A percentile compares a stretch with the other conserved stretches of the same genome.
phyloP scores from a whole-genome alignment of 306 rosid genomes.

The Morella rubra region DNA sequence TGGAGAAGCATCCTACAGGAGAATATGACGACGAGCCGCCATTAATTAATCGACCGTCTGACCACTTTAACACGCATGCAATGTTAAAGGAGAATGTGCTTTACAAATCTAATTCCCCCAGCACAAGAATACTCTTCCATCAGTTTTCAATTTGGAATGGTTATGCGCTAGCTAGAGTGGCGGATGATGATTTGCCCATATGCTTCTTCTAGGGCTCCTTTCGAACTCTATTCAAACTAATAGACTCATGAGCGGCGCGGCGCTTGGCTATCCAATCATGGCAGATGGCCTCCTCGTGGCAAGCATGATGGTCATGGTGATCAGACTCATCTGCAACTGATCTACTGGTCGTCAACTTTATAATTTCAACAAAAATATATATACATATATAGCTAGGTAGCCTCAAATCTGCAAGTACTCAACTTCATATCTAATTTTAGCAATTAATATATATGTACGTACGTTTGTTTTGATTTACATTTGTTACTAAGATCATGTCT shows the following conservation, averaged over 20 bases:
- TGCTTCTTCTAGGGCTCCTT: slow-evolving; percentile 34
- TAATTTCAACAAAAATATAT: too few relatives aligned
- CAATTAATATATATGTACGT: too few relatives aligned
- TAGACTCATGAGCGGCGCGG: slow-evolving; percentile 28
- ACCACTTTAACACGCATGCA: slow-evolving; percentile 42
- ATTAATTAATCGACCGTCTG: slow-evolving; percentile 19
- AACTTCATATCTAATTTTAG: too few relatives aligned
- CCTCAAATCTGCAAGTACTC: too few relatives aligned
- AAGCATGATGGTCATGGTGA: slow-evolving; percentile 17
- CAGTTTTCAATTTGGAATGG: not conserved
- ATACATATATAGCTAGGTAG: too few relatives aligned
- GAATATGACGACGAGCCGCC: slow-evolving; percentile 32
- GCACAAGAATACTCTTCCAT: too few relatives aligned
- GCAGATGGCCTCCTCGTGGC: slow-evolving; percentile 3
- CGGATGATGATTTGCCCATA: slow-evolving; percentile 56
- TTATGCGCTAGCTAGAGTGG: slow-evolving; percentile 29
- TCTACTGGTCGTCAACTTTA: too few relatives aligned
- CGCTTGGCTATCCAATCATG: too few relatives aligned
- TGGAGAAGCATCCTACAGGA: slow-evolving; percentile 65
- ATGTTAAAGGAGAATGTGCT: slow-evolving; percentile 30
- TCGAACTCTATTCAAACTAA: slow-evolving; percentile 30
- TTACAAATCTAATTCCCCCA: slow-evolving; percentile 18
- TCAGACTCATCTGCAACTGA: not conserved
- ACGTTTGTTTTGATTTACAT: too few relatives aligned
- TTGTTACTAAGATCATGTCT: too few relatives aligned